Evolutionary conservation across 2,329 filamentous ascomycete genomes (phyloP).

Genomic region (Fusarium robinianum): DNA sequence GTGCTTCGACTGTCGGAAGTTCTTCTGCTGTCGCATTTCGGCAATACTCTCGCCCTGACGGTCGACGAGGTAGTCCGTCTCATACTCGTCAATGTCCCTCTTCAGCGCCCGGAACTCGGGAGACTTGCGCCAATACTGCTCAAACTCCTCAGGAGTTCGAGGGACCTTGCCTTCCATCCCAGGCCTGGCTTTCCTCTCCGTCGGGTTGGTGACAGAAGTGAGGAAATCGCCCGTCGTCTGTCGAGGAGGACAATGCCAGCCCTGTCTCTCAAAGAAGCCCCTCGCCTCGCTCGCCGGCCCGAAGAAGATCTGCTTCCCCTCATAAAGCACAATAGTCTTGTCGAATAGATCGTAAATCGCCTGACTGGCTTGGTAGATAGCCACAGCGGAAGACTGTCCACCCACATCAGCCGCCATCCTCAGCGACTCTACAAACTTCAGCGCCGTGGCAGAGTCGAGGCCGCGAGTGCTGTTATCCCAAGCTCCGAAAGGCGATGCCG

Average conservation of each 20-base stretch:
- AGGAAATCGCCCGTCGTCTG: conserved; percentile 73
- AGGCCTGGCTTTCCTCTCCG: conserved; percentile 57
- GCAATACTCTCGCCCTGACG: conserved; percentile 45
- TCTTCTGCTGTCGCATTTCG: conserved; percentile 53
- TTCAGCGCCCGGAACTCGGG: conserved; percentile 49
- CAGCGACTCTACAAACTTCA: conserved; percentile 73
- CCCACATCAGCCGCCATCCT: conserved; percentile 67
- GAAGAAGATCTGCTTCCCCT: conserved; percentile 78
- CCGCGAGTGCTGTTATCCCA: conserved; percentile 79
- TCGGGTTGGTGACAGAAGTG: conserved; percentile 68
- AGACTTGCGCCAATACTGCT: conserved; percentile 51
- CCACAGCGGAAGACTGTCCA: conserved; percentile 64
- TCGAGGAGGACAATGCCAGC: conserved; percentile 68
- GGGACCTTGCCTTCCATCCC: conserved; percentile 67
- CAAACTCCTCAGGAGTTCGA: conserved; percentile 72
- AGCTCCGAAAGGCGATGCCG: conserved; percentile 56
- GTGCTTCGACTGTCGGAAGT: conserved; percentile 56
- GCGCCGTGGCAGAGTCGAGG: conserved; percentile 72
- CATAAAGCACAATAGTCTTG: conserved; percentile 74
- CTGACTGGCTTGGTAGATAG: conserved; percentile 74
- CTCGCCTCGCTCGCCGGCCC: conserved; percentile 65
- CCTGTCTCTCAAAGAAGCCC: conserved; percentile 68
- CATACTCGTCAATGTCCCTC: conserved; percentile 55
- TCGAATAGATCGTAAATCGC: conserved; percentile 75
- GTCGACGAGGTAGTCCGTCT: conserved; percentile 50